phyloP scores from a whole-genome alignment of 495 filamentous ascomycete species.

The Aspergillus kassunensis region DNA sequence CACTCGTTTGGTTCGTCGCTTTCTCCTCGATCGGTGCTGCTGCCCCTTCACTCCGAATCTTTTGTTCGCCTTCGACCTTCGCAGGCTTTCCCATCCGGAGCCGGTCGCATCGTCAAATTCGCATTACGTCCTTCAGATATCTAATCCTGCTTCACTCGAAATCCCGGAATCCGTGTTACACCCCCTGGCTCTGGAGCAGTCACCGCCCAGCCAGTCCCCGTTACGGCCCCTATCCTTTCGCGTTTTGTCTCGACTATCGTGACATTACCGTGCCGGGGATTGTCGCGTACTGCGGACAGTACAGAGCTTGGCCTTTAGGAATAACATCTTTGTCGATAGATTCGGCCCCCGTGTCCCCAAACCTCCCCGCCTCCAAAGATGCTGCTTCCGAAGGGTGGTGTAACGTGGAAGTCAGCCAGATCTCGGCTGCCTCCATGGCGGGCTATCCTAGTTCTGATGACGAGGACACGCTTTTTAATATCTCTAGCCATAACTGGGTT shows the following conservation, averaged over 20 bases:
- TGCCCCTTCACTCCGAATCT: conserved; percentile 4
- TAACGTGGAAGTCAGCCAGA: conserved; percentile 89
- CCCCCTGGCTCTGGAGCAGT: neutral
- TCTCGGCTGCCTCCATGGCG: conserved; percentile 76
- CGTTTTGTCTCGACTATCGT: conserved; percentile 2
- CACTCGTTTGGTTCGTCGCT: conserved; percentile 16
- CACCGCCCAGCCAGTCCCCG: neutral
- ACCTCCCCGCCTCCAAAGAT: conserved; percentile 34
- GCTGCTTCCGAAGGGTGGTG: conserved; percentile 82
- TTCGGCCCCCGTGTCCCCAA: conserved; percentile 4
- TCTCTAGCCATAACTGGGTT: conserved; percentile 67
- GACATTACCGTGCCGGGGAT: conserved; percentile 13
- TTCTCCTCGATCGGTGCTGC: conserved; percentile 7
- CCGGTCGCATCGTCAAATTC: neutral
- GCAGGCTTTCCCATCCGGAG: conserved; percentile 8
- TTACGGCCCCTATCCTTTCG: conserved; percentile 6
- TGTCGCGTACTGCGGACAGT: conserved; percentile 18
- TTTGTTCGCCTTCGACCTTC: conserved; percentile 8
- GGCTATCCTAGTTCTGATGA: conserved; percentile 71
- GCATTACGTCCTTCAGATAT: neutral
- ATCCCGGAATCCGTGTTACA: neutral
- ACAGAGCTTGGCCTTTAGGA: neutral
- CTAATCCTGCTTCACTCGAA: neutral
- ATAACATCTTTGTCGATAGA: conserved; percentile 8
- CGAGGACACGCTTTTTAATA: conserved; percentile 74